Base-by-base conservation (phyloP, 495 filamentous ascomycete genomes). In the Xylaria nigripes region DNA sequence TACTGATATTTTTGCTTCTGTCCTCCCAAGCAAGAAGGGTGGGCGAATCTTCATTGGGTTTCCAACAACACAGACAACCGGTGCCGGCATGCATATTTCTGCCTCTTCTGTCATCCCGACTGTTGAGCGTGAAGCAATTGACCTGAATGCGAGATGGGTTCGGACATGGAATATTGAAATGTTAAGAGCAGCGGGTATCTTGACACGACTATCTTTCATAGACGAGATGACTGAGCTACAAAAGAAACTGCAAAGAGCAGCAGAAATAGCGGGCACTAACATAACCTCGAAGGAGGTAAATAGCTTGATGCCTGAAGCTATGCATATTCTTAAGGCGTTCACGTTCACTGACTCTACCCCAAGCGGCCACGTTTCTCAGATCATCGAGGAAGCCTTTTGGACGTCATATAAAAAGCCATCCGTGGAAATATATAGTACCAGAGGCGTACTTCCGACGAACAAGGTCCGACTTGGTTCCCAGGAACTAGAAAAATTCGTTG, bases 11-110 rank as follows among this genome's bases (percentile, higher is more conserved):
- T 95, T 99, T 62, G 78, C 83, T 0, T 90, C 90, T 0, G 89
- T 97, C n/a, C 70, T 96, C 1, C 94, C 94, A 19, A 87, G 81
- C 30, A 93, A 90, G 64, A 80, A 79, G 58, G 81, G 84, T 42
- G 94, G 94, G 22, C 81, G 86, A 48, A 84, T 99, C 29, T 99
- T 96, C 65, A 99, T 99, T 61, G 94, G 94, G 1, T 97, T 97
- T 67, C 92, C 93, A 22, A 99, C 94, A 3, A 87, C 87, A 44
- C 94, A 99, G 70, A 99, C 94, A 1, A 99, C 94, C 2, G 90
- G 90, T 23, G 83, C 91, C 12, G 87, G 90, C 29, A 87, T 90
- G 60, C 94, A 99, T 70, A 86, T 99, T n/a, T 96, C 90, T n/a
- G 94, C 94, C 1, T 91, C 91, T 6, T 96, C 92, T 15, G 85